Percentiles rank a stretch among this genome's conserved stretches.
phyloP scores from a whole-genome alignment of 495 filamentous ascomycete species.

The Xylaria longipes region DNA sequence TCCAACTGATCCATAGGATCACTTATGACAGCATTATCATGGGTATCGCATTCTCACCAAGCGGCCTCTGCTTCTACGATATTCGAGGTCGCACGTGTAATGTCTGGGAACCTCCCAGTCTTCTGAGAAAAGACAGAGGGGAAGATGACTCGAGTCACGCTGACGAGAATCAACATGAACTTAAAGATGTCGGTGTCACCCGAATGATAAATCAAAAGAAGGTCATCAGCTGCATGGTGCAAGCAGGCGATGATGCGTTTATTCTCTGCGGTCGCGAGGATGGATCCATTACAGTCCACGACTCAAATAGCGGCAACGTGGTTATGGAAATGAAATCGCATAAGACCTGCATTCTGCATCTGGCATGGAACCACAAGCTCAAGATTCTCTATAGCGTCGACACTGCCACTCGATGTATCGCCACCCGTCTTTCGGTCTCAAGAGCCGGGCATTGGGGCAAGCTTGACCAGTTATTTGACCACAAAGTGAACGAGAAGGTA shows the following conservation, averaged over 20 bases:
- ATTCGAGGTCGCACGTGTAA: conserved; percentile 30
- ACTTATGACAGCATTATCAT: conserved; percentile 31
- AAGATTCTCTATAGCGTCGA: conserved; percentile 35
- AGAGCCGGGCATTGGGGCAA: neutral
- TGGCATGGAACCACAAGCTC: conserved; percentile 32
- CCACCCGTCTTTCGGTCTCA: conserved; percentile 17
- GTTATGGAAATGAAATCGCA: conserved; percentile 26
- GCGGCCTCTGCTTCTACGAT: conserved; percentile 32
- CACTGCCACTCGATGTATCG: conserved; percentile 30
- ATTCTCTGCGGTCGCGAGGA: conserved; percentile 35
- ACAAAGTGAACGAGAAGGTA: neutral
- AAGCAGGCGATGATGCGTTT: conserved; percentile 26
- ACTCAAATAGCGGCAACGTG: conserved; percentile 24
- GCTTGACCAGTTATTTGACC: neutral
- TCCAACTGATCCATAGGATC: conserved; percentile 33
- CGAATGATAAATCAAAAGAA: neutral
- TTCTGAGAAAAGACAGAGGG: conserved; percentile 31
- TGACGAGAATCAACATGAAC: conserved; percentile 26
- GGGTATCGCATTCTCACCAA: conserved; percentile 33
- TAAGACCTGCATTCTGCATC: conserved; percentile 31
- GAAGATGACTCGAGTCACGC: conserved; percentile 35
- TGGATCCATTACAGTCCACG: conserved; percentile 34
- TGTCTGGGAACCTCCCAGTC: conserved; percentile 34
- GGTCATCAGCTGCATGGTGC: conserved; percentile 28
- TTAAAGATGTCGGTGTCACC: conserved; percentile 5